Base-by-base conservation (phyloP, 108 stramenopile genomes). In the Nitzschia sp. region DNA sequence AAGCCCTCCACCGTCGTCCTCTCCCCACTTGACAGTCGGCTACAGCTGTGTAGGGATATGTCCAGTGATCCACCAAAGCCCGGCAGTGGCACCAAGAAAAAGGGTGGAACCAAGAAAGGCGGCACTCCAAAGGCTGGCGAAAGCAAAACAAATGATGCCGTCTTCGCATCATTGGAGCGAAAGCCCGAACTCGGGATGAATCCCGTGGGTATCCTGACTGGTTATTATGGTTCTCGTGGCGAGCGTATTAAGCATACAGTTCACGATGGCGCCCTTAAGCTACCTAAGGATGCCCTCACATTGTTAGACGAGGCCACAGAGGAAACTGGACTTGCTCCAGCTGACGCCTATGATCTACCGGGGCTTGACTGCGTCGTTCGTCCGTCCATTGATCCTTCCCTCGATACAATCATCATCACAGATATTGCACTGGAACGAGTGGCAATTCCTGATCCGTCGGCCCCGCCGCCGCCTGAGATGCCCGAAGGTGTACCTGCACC, bases 211-310 rank as follows among this genome's bases (percentile, higher is more conserved):
- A 82, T 93, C 35, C 76, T 85, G 26, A 91, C 89, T 3, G 92
- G 89, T 3, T 75, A 79, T 31, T 84, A 81, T 29, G 85, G 85
- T 5, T 24, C 70, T 1, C 75, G 84, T 32, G 84, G 84, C 24
- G 85, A 88, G 46, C 69, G 72, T 11, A 69, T 85, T 13, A 84
- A 83, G 23, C 81, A 90, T 35, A 61, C 54, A 3, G 92, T 93
- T 9, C 80, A 87, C 58, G 77, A 82, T 64, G 87, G 88, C n/a
- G 92, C 92, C 3, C 57, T 93, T 1, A 74, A 81, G 13, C 77
- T 91, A 60, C 84, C 86, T 15, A 56, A 61, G n/a, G 88, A 75
- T 38, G 72, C 86, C 11, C 59, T 85, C 31, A 78, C 72, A 54
- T 56, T 88, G 33, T 74, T 86, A 18, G 61, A 70, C 2, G 64